A percentile compares a stretch with the other conserved stretches of the same genome.
phyloP scores from a whole-genome alignment of 495 filamentous ascomycete genomes.

The Penicillium taxi region DNA sequence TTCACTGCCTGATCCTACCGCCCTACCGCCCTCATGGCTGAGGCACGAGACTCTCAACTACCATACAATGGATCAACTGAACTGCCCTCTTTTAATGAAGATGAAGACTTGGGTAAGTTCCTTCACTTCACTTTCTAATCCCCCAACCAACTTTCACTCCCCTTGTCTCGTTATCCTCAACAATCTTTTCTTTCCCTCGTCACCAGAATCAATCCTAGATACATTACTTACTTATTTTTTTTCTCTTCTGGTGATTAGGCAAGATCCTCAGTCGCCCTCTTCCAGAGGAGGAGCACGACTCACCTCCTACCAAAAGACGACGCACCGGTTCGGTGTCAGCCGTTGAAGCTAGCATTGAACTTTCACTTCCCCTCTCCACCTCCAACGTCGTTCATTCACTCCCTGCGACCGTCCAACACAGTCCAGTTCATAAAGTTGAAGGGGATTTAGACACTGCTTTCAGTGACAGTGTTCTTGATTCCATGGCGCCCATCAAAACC shows the following conservation, averaged over 20 bases:
- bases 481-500: conserved; percentile 17
- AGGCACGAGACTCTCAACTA: conserved; percentile 20
- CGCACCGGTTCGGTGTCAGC: conserved; percentile 27
- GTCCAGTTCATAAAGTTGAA: conserved; percentile 34
- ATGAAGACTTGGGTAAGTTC: conserved; percentile 32
- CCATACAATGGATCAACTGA: conserved; percentile 28
- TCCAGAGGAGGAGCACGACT: conserved; percentile 29
- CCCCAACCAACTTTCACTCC: not conserved
- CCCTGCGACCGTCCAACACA: conserved; percentile 16
- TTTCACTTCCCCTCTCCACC: too few species aligned
- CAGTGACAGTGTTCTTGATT: conserved; percentile 24
- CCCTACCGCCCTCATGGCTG: conserved; percentile 28
- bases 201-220: not conserved
- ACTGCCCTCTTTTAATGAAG: conserved; percentile 23
- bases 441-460: conserved; percentile 36
- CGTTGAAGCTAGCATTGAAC: too few species aligned
- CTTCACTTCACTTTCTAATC: conserved; percentile 1
- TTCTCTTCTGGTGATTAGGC: conserved; percentile 1
- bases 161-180: conserved; percentile 2
- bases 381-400: conserved; percentile 14
- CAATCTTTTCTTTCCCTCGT: not conserved
- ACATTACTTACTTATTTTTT: not conserved
- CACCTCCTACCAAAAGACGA: conserved; percentile 38
- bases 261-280: conserved; percentile 28
- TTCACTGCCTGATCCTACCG: conserved; percentile 20